Evolutionary conservation across 2,329 filamentous ascomycete genomes (phyloP), one percentile per base, ranked within the genome.

Genomic region (Botrytis squamosa): DNA sequence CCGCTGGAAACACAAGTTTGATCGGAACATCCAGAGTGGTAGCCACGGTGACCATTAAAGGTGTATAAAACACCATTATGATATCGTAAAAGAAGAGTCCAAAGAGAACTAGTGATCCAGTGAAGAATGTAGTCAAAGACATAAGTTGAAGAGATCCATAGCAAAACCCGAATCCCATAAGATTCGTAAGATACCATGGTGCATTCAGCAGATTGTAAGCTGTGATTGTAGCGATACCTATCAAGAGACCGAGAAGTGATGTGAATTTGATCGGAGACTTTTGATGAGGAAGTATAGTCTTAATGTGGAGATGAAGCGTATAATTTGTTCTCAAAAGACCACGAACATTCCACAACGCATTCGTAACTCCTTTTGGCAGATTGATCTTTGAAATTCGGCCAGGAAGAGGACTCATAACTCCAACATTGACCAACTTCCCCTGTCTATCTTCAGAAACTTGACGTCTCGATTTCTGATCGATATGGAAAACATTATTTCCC

Each of bases 61-160:
- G 93, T 40, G 92, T 95, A 81, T 92, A 96, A 81, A 96, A 96
- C 9, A 96, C 93, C 86, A 95, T 94, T 82, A 96, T 90, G 67
- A 99, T 95, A 81, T 99, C 95, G 80, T 99, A 99, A 80, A 97
- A 89, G 84, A 98, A 98, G 1, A 98, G 85, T 0, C 92, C 93
- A 16, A 86, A 84, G 1, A 98, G 85, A 16, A 98, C 90, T 62
- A 95, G 82, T 10, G 91, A 92, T 0, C 94, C 94, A 0, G 93
- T 97, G 72, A 88, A 84, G 80, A 98, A 97, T 0, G 93, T 95
- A 0, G 94, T 97, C 0, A 95, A 94, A 1, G 94, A 97, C 85
- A 98, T 89, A 71, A 97, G 84, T 78, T 95, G 89, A 72, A 98
- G 87, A 6, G 93, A 90, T 12, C 89, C 88, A 80, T 98, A 98